Evolutionary conservation across 2,329 filamentous ascomycete genomes (phyloP).

Genomic region (Mollisia scopiformis): DNA sequence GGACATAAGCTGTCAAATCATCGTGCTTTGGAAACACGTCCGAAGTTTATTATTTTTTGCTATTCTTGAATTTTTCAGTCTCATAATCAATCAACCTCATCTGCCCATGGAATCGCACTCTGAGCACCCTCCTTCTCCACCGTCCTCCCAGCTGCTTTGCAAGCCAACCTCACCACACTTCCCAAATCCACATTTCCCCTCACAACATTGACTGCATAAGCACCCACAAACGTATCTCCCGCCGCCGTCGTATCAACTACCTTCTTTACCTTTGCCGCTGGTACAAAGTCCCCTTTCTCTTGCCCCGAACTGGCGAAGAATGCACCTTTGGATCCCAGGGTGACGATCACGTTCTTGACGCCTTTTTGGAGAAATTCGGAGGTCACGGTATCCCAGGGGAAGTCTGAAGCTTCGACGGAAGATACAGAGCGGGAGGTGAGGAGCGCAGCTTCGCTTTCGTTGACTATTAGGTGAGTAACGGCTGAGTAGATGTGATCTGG

Average conservation of each 20-base stretch:
- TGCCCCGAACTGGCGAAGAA: slow-evolving; percentile 59
- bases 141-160: slow-evolving; percentile 65
- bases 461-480: slow-evolving; percentile 81
- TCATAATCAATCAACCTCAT: slow-evolving; percentile 45
- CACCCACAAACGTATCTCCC: slow-evolving; percentile 92
- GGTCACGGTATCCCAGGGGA: slow-evolving; percentile 47
- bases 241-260: slow-evolving; percentile 95
- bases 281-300: slow-evolving; percentile 52
- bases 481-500: slow-evolving; percentile 67
- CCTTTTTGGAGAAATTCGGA: slow-evolving; percentile 67
- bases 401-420: slow-evolving; percentile 49
- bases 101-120: slow-evolving; percentile 67
- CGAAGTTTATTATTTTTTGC: too few relatives aligned
- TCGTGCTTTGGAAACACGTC: too few relatives aligned
- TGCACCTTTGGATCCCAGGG: slow-evolving; percentile 79
- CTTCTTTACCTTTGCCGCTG: slow-evolving; percentile 66
- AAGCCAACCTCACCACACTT: slow-evolving; percentile 61
- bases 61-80: too few relatives aligned
- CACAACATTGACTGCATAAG: slow-evolving; percentile 77
- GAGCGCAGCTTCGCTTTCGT: slow-evolving; percentile 85
- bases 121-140: slow-evolving; percentile 68
- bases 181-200: slow-evolving; percentile 36
- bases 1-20: too few relatives aligned
- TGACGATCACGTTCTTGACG: slow-evolving; percentile 79
- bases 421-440: slow-evolving; percentile 56